These are phyloP conservation scores for Protoeuglena noctilucae DNA, from an alignment of 139 green algal genomes.

Conservation along the genomic window DNA sequence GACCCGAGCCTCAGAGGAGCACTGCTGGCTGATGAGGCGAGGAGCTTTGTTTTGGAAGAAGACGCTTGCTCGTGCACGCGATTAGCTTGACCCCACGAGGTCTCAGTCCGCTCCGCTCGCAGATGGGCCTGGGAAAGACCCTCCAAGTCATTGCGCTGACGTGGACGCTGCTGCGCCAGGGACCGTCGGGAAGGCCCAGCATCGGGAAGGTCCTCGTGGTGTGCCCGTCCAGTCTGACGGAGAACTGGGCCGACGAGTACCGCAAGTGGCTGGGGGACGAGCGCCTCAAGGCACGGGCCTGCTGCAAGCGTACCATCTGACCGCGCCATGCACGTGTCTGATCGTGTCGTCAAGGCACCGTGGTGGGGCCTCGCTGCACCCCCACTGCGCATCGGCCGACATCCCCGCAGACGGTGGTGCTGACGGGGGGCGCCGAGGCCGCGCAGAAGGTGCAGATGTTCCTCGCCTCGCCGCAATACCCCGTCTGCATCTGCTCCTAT, in stretches of 20 bases:
- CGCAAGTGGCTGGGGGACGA: conserved; percentile 65
- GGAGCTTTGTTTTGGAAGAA: too few species aligned
- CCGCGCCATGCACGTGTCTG: too few species aligned
- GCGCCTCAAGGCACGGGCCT: conserved; percentile 33
- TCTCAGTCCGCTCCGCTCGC: background rate
- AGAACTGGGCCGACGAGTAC: conserved; percentile 52
- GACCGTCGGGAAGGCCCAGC: conserved; percentile 24
- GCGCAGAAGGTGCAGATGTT: conserved; percentile 16
- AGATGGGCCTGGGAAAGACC: conserved; percentile 31
- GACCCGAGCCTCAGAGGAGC: background rate
- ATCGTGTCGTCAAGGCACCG: too few species aligned
- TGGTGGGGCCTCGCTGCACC: too few species aligned
- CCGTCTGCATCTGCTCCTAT: conserved; percentile 23
- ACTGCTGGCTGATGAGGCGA: background rate
- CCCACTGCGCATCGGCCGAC: too few species aligned
- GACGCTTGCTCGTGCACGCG: too few species aligned
- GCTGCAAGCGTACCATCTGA: too few species aligned
- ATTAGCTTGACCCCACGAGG: too few species aligned
- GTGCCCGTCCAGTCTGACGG: conserved; percentile 40
- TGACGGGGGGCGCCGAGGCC: background rate
- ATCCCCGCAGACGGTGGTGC: background rate
- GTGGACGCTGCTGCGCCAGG: conserved; percentile 60
- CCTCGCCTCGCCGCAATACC: conserved; percentile 8
- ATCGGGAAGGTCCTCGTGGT: conserved; percentile 46
- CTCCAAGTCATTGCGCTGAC: conserved; percentile 57